Conservation (phyloP, 345 rosid species). For the Microthlaspi erraticum region DNA sequence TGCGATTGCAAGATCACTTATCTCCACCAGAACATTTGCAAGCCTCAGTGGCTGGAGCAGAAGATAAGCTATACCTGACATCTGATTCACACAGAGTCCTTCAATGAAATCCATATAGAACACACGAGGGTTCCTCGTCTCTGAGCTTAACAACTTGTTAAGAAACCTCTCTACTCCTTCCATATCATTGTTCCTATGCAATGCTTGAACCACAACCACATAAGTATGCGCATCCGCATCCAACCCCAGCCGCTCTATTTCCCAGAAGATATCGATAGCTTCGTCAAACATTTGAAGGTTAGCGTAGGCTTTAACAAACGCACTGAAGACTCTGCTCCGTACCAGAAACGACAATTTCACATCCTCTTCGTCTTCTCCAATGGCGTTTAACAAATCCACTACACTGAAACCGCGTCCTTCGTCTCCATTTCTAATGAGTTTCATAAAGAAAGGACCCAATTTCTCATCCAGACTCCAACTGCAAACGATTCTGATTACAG, state of each 20-base stretch:
- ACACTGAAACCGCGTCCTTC: conserved; percentile 43
- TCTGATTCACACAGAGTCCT: conserved; percentile 63
- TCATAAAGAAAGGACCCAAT: conserved; percentile 49
- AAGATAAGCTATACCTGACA: conserved; percentile 52
- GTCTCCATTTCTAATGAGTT: conserved; percentile 47
- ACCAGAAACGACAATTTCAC: conserved; percentile 37
- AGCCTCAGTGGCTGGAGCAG: conserved; percentile 48
- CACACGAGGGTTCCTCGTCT: conserved; percentile 43
- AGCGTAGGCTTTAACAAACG: conserved; percentile 60
- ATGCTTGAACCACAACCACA: conserved; percentile 59
- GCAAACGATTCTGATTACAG: conserved; percentile 55
- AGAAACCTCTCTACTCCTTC: conserved; percentile 51
- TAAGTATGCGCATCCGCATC: conserved; percentile 56
- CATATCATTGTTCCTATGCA: conserved; percentile 52
- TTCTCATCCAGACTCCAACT: conserved; percentile 50
- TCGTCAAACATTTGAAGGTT: conserved; percentile 56
- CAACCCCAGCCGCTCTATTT: conserved; percentile 55
- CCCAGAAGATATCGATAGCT: conserved; percentile 50
- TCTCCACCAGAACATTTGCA: conserved; percentile 50
- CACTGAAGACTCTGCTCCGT: conserved; percentile 48
- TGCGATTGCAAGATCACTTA: conserved; percentile 39
- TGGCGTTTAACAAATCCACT: conserved; percentile 49
- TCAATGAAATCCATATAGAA: conserved; percentile 58
- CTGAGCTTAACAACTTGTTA: conserved; percentile 51
- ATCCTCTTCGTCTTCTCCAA: conserved; percentile 39